Evolutionary conservation across 2,329 filamentous ascomycete species (phyloP).

Genomic region (Chrysoporthe deuterocubensis): DNA sequence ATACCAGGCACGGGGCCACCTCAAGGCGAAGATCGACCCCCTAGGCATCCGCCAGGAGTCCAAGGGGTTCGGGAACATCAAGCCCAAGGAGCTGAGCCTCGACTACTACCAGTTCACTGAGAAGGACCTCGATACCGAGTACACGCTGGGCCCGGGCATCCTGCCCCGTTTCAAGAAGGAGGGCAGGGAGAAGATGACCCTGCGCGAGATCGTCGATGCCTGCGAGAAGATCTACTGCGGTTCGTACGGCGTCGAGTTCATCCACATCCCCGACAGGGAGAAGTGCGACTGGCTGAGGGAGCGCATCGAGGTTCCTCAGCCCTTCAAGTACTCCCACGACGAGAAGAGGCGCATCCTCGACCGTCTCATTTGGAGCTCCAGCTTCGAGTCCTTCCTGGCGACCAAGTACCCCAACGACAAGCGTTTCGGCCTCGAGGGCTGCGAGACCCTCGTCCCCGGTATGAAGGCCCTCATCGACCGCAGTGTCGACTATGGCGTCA

Average conservation of each 20-base stretch:
- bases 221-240: slow-evolving; percentile 98
- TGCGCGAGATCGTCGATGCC: slow-evolving; percentile 88
- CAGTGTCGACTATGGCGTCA: slow-evolving; percentile 96
- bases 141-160: slow-evolving; percentile 90
- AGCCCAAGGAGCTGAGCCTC: slow-evolving; percentile 89
- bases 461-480: slow-evolving; percentile 99
- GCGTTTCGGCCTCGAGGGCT: slow-evolving; percentile 97
- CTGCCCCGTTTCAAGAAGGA: slow-evolving; percentile 91
- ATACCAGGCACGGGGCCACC: slow-evolving; percentile 96
- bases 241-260: slow-evolving; percentile 97
- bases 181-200: slow-evolving; percentile 90
- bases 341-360: slow-evolving; percentile 98
- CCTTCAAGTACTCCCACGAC: slow-evolving; percentile 97
- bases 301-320: slow-evolving; percentile 88
- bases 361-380: slow-evolving; percentile 97
- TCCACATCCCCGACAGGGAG: slow-evolving; percentile 95
- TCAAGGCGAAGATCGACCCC: slow-evolving; percentile 97
- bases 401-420: slow-evolving; percentile 99
- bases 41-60: slow-evolving; percentile 89
- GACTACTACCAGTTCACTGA: slow-evolving; percentile 96
- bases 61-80: slow-evolving; percentile 81
- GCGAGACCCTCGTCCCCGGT: slow-evolving; percentile 93
- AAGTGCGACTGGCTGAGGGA: slow-evolving; percentile 99
- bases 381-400: slow-evolving; percentile 92
- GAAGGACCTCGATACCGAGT: slow-evolving; percentile 90